Evolutionary conservation across 106 monocot species (phyloP).

Genomic region (Dioscorea zingiberensis): DNA sequence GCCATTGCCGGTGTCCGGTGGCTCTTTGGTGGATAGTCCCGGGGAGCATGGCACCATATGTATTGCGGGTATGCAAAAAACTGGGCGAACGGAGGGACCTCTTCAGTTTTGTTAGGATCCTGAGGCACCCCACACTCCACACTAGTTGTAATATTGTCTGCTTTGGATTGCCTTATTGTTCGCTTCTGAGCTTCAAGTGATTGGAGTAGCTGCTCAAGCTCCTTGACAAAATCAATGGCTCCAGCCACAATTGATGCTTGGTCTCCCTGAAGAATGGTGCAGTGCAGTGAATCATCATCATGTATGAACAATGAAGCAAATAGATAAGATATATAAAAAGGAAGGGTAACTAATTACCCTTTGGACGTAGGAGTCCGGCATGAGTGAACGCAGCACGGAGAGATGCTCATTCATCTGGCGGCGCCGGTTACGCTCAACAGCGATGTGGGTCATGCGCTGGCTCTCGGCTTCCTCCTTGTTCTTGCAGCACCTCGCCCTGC

Average conservation of each 20-base stretch:
- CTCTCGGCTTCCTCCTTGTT: slow-evolving; percentile 88
- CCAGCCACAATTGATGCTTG: slow-evolving; percentile 97
- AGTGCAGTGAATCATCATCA: too few relatives aligned
- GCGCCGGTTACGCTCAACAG: slow-evolving; percentile 94
- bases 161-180: slow-evolving; percentile 27
- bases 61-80: slow-evolving; percentile 90
- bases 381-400: slow-evolving; percentile 75
- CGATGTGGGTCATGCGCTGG: slow-evolving; percentile 98
- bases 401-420: slow-evolving; percentile 97
- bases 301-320: too few relatives aligned
- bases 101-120: too few relatives aligned
- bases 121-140: too few relatives aligned
- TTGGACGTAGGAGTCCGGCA: slow-evolving; percentile 92
- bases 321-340: too few relatives aligned
- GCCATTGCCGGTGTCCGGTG: slow-evolving; percentile 34
- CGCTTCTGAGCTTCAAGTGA: slow-evolving; percentile 78
- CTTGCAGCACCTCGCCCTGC: slow-evolving; percentile 66
- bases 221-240: slow-evolving; percentile 96
- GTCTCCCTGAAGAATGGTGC: slow-evolving; percentile 96
- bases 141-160: too few relatives aligned
- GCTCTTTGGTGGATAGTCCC: slow-evolving; percentile 22
- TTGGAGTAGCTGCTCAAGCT: slow-evolving; percentile 87
- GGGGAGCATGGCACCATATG: slow-evolving; percentile 58
- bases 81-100: slow-evolving; percentile 58
- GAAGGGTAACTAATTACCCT: slow-evolving; percentile 24